Conservation (phyloP, 371 early-diverging fungal genomes). For the Apophysomyces variabilis region DNA sequence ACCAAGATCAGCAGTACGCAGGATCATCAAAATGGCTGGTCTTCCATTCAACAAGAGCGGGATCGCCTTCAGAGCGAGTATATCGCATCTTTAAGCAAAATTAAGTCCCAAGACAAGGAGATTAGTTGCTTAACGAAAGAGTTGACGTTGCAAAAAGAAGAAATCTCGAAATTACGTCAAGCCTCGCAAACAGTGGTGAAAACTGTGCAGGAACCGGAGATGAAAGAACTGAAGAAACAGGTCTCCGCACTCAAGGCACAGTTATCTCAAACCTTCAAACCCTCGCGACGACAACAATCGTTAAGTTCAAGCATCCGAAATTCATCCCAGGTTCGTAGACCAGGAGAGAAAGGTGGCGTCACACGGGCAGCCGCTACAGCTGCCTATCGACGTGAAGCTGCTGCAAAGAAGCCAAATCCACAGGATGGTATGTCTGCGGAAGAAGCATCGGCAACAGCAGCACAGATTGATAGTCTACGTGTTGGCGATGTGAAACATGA, state of each 20-base stretch:
- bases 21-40: slow-evolving; percentile 56
- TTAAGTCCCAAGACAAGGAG: slow-evolving; percentile 65
- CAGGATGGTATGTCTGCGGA: slow-evolving; percentile 32
- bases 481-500: slow-evolving; percentile 22
- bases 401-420: slow-evolving; percentile 1
- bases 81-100: slow-evolving; percentile 51
- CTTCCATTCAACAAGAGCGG: slow-evolving; percentile 54
- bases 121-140: slow-evolving; percentile 64
- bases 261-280: slow-evolving; percentile 26
- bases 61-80: slow-evolving; percentile 51
- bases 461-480: slow-evolving; percentile 1
- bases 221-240: slow-evolving; percentile 33
- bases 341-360: not conserved
- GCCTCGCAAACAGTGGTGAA: slow-evolving; percentile 21
- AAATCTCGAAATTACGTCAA: slow-evolving; percentile 71
- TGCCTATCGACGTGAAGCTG: slow-evolving; percentile 16
- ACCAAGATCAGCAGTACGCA: slow-evolving; percentile 52
- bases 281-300: slow-evolving; percentile 18
- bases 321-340: slow-evolving; percentile 10
- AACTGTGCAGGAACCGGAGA: slow-evolving; percentile 19
- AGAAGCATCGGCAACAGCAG: slow-evolving; percentile 16
- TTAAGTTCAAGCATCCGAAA: not conserved
- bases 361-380: slow-evolving; percentile 5
- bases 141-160: slow-evolving; percentile 68
- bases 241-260: slow-evolving; percentile 41